Base-by-base conservation (phyloP, 2,329 filamentous ascomycete genomes). In the Penicillium freii region DNA sequence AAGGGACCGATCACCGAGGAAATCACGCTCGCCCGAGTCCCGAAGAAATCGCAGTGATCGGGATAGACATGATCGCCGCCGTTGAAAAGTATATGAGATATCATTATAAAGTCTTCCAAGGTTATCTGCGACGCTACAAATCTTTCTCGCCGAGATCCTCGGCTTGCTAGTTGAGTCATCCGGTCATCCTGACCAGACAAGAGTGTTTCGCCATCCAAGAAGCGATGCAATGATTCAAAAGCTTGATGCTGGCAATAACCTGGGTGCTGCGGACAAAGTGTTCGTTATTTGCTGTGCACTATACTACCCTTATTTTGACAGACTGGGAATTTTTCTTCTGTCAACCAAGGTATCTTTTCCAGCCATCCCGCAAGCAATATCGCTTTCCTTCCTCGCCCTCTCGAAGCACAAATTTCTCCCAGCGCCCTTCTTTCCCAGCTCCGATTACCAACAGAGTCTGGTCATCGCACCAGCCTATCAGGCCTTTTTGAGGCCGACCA, bases 401-500 rank as follows among this genome's bases (percentile, higher is more conserved):
- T n/a, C 81, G 81, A 51, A 95, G 78, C 21, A 87, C 79, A 67
- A 96, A 96, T 60, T 89, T 92, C 77, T 97, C 92, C 91, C 92
- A 97, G 50, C 89, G 82, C 17, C 89, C 89, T 70, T 94, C 90
- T 58, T 83, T 82, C 0, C 92, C 92, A 1, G 90, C 89, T 4
- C 92, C 89, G 49, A 96, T 80, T 0, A 96, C 87, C 1, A 92
- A 77, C 11, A 96, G 77, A 17, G 83, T 89, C 23, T 85, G 79
- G 62, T 96, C 89, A 62, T 86, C 82, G 10, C 87, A 81, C 91
- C 95, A 97, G 2, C 92, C 92, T 56, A 97, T 82, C 8, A 94
- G 78, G 0, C 94, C 94, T 72, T 96, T 96, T 11, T 87, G 83
- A 15, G 91, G 87, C 50, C 85, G 75, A 9, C 81, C 80, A 43